Evolutionary conservation across 768 basidiomycete species (phyloP).

Genomic region (Lyophyllum decastes): DNA sequence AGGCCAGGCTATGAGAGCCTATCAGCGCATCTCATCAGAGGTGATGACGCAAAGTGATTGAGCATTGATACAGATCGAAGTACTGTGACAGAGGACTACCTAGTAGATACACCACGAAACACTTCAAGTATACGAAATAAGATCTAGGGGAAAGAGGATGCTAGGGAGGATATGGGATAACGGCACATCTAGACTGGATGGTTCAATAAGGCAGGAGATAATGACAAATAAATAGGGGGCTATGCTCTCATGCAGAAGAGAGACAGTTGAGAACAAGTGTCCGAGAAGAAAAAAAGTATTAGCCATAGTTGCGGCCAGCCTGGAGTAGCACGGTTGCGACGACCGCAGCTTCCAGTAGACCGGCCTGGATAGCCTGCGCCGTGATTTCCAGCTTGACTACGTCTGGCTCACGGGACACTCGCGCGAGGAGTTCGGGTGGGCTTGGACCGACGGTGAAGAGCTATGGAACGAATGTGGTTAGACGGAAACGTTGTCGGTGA

Average conservation of each 20-base stretch:
- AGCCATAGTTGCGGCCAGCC: conserved; percentile 49
- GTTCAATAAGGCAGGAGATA: no score
- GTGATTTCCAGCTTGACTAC: conserved; percentile 46
- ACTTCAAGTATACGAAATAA: neutral
- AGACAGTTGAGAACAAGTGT: no score
- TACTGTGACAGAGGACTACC: neutral
- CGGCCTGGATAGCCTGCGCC: conserved; percentile 43
- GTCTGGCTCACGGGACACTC: conserved; percentile 31
- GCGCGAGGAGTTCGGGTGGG: conserved; percentile 34
- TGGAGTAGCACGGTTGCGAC: conserved; percentile 46
- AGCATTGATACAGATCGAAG: neutral
- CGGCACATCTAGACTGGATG: no score
- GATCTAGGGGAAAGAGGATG: no score
- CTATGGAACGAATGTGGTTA: conserved; percentile 21
- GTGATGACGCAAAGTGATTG: no score
- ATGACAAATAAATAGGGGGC: no score
- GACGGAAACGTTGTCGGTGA: neutral
- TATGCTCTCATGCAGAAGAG: no score
- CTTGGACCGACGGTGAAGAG: conserved; percentile 33
- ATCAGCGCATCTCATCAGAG: no score
- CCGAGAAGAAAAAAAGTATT: no score
- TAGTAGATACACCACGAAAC: neutral
- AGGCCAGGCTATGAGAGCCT: no score
- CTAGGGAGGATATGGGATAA: no score
- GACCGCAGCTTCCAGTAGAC: conserved; percentile 45